Percentiles rank a stretch among this genome's conserved stretches.
Conservation (phyloP, 768 basidiomycete genomes). For the Boletus patriciae region DNA sequence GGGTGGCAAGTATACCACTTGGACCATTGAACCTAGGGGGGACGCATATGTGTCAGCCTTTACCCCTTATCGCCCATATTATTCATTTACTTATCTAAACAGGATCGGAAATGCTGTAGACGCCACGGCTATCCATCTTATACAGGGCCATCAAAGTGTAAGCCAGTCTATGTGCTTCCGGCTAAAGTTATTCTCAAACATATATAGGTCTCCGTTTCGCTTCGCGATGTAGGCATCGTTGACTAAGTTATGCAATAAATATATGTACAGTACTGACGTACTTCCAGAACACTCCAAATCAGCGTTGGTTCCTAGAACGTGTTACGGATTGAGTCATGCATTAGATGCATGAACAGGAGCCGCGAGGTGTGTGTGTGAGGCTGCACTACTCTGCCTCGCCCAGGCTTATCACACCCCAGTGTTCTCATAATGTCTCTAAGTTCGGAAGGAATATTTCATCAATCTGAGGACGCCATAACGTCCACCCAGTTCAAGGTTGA, state of each 20-base stretch:
- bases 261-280: background rate
- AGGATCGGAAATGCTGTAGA: conserved; percentile 2
- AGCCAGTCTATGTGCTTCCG: background rate
- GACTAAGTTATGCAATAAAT: background rate
- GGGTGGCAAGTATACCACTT: background rate
- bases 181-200: background rate
- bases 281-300: background rate
- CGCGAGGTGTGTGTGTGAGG: too few relatives aligned
- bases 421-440: too few relatives aligned
- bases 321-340: too few relatives aligned
- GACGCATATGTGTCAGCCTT: background rate
- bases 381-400: too few relatives aligned
- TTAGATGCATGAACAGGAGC: too few relatives aligned
- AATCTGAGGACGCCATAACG: too few relatives aligned
- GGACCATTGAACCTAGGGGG: background rate
- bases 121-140: conserved; percentile 1
- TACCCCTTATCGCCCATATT: background rate
- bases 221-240: background rate
- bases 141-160: background rate
- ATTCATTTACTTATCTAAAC: background rate
- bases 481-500: too few relatives aligned
- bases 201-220: background rate
- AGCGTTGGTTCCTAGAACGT: conserved; percentile 8
- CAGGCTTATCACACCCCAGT: too few relatives aligned
- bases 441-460: too few relatives aligned